A percentile compares a stretch with the other conserved stretches of the same genome.
phyloP scores from a whole-genome alignment of 805 yeast genomes.

The Zygotorulaspora sp. region DNA sequence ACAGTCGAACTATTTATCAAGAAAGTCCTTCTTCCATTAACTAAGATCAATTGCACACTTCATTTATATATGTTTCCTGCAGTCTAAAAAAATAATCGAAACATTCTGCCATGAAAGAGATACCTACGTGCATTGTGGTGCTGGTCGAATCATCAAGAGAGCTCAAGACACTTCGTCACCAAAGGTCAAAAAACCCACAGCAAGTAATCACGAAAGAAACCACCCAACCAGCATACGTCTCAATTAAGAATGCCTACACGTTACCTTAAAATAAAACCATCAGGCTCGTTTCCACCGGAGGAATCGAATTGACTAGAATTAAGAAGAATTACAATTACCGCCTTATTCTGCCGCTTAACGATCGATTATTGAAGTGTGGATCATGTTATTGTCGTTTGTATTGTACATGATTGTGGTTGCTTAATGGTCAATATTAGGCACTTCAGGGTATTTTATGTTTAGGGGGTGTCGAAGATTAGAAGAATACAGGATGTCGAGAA shows the following conservation, averaged over 20 bases:
- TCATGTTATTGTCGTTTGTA: neutral
- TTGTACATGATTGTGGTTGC: constrained; percentile 1
- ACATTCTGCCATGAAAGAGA: no score
- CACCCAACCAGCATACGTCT: constrained; percentile 3
- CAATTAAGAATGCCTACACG: no score
- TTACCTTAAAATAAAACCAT: neutral
- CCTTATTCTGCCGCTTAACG: neutral
- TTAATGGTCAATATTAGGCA: neutral
- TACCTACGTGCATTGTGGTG: no score
- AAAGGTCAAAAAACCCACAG: neutral
- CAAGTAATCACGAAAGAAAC: neutral
- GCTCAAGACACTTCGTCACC: constrained; percentile 1
- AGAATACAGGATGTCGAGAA: constrained; percentile 9
- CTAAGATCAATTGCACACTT: neutral
- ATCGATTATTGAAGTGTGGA: neutral
- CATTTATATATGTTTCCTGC: constrained; percentile 1
- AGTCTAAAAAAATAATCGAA: neutral
- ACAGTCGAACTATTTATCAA: constrained; percentile 2
- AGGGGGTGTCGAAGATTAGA: constrained; percentile 1
- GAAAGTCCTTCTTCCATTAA: neutral
- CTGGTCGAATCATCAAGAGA: constrained; percentile 1
- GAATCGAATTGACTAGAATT: constrained; percentile 1
- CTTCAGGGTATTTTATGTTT: neutral
- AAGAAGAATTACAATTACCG: neutral
- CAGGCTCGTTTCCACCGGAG: neutral